A percentile compares a stretch with the other conserved stretches of the same genome.
Evolutionary conservation across 352 stramenopile species (phyloP).

Genomic region (Globisporangium echinulatum): DNA sequence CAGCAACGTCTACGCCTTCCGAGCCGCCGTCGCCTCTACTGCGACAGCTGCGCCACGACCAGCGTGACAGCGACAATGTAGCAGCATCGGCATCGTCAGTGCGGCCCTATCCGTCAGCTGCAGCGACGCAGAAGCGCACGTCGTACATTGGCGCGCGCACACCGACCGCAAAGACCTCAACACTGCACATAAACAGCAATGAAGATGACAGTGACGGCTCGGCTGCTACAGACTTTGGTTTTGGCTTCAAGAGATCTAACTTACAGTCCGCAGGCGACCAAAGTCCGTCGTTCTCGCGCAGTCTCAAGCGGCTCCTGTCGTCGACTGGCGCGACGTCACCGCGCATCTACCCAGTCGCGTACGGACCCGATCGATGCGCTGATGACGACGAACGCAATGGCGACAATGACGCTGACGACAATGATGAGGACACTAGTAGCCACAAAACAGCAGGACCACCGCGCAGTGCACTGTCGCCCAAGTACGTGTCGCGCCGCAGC

Average conservation of each 20-base stretch:
- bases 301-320: background rate
- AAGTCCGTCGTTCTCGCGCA: constrained; percentile 4
- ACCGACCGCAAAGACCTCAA: too few relatives aligned
- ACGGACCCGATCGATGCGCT: background rate
- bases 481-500: background rate
- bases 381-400: background rate
- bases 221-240: background rate
- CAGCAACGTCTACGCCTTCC: too few relatives aligned
- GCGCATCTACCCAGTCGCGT: constrained; percentile 6
- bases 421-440: too few relatives aligned
- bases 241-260: background rate
- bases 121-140: constrained; percentile 3
- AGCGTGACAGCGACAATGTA: background rate
- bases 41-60: background rate
- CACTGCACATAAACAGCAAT: background rate
- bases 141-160: constrained; percentile 4
- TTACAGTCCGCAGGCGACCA: background rate
- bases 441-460: too few relatives aligned
- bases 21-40: background rate
- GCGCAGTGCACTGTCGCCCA: background rate
- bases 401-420: background rate
- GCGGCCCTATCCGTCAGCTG: background rate
- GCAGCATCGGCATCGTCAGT: background rate
- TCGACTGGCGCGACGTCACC: background rate
- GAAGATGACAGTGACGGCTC: too few relatives aligned